Conservation (phyloP, 257 asterid genomes). For the Gentiana dahurica region DNA sequence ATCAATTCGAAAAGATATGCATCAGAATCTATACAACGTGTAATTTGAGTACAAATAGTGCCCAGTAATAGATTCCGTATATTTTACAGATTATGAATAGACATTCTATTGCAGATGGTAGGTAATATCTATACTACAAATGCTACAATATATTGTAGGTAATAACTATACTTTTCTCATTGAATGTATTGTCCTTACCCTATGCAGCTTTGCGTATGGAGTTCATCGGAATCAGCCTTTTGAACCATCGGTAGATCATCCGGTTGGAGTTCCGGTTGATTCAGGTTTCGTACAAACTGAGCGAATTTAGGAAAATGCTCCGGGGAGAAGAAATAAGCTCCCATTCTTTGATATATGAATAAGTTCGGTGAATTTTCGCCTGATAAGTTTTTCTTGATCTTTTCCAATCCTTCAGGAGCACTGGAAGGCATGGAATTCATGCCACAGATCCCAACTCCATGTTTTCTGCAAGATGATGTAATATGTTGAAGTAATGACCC, state of each 20-base stretch:
- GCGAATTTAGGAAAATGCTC: constrained; percentile 55
- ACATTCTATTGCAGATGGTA: too few relatives aligned
- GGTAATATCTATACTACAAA: too few relatives aligned
- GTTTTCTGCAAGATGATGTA: constrained; percentile 33
- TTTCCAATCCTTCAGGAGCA: constrained; percentile 31
- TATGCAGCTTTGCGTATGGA: constrained; percentile 48
- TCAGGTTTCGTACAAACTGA: constrained; percentile 35
- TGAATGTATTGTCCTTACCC: not conserved
- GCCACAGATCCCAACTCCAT: constrained; percentile 34
- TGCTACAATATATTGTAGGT: constrained; percentile 6
- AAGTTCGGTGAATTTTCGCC: constrained; percentile 29
- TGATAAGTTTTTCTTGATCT: constrained; percentile 35
- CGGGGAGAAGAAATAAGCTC: constrained; percentile 85
- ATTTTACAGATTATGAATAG: too few relatives aligned
- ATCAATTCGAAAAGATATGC: too few relatives aligned
- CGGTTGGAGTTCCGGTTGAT: constrained; percentile 17
- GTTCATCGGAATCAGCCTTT: constrained; percentile 16
- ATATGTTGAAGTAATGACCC: constrained; percentile 41
- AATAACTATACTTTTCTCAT: constrained; percentile 2
- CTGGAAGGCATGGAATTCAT: constrained; percentile 37
- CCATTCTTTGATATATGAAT: constrained; percentile 85
- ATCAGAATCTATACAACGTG: too few relatives aligned
- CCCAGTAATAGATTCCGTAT: too few relatives aligned
- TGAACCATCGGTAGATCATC: constrained; percentile 37
- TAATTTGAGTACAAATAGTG: too few relatives aligned